phyloP scores from a whole-genome alignment of 2,329 filamentous ascomycete genomes.

The Ophiostoma sp. region DNA sequence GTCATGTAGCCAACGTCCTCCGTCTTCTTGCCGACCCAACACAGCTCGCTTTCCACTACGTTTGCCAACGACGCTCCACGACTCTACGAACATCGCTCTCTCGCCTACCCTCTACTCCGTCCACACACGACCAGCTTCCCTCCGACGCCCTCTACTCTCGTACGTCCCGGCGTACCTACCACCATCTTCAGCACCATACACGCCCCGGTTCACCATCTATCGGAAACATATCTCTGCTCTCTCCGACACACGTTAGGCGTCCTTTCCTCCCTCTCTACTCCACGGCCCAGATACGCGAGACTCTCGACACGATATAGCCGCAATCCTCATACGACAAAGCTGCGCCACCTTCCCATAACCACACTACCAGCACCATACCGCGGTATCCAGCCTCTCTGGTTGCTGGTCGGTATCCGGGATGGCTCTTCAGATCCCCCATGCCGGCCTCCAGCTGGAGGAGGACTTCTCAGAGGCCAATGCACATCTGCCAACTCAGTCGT shows the following conservation, averaged over 20 bases:
- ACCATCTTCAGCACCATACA: not conserved
- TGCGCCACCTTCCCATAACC: not conserved
- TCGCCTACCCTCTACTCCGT: not conserved
- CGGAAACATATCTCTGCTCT: not conserved
- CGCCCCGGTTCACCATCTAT: not conserved
- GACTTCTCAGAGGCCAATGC: conserved; percentile 43
- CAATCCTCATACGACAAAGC: not conserved
- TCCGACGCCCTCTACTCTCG: not conserved
- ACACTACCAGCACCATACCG: conserved; percentile 5
- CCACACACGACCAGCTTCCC: not conserved
- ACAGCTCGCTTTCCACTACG: conserved; percentile 2
- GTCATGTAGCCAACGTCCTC: conserved; percentile 1
- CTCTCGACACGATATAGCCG: not conserved
- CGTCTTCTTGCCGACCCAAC: conserved; percentile 1
- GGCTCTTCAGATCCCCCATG: conserved; percentile 50
- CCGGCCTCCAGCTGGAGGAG: conserved; percentile 54
- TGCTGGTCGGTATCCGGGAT: conserved; percentile 30
- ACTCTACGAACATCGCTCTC: not conserved
- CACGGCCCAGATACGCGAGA: not conserved
- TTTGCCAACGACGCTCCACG: conserved; percentile 2
- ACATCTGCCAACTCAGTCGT: conserved; percentile 48
- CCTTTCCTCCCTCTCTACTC: not conserved
- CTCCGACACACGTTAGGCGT: conserved; percentile 3
- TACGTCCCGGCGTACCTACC: not conserved
- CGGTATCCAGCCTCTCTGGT: conserved; percentile 22